Conservation (phyloP, 495 filamentous ascomycete genomes). For the Tuber brumale region DNA sequence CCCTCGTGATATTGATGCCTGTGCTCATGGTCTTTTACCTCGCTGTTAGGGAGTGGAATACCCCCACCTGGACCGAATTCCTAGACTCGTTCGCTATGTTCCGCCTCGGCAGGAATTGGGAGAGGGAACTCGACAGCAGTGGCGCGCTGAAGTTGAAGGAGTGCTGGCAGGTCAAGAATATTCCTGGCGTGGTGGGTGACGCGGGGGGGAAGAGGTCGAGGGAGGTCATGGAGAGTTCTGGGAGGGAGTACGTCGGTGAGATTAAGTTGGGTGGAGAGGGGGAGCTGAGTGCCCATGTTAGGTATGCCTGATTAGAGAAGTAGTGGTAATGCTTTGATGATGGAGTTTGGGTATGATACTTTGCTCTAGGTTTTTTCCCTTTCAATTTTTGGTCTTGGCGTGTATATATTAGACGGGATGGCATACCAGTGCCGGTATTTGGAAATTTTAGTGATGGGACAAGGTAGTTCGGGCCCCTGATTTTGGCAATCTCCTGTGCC, state of each 20-base stretch:
- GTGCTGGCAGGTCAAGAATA: constrained; percentile 28
- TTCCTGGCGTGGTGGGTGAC: constrained; percentile 29
- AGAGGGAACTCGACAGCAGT: constrained; percentile 24
- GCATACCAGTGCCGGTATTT: not conserved
- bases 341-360: not conserved
- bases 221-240: constrained; percentile 10
- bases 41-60: constrained; percentile 22
- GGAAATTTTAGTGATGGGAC: not conserved
- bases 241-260: constrained; percentile 18
- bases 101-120: constrained; percentile 23
- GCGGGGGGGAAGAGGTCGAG: constrained; percentile 6
- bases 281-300: constrained; percentile 9
- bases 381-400: constrained; percentile 4
- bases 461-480: not conserved
- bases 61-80: constrained; percentile 35
- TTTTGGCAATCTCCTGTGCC: not conserved
- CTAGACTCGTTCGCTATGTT: constrained; percentile 34
- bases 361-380: not conserved
- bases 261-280: constrained; percentile 18
- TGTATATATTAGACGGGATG: not conserved
- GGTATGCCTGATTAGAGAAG: constrained; percentile 11
- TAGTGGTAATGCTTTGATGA: not conserved
- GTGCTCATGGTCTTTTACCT: constrained; percentile 25
- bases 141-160: constrained; percentile 19
- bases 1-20: constrained; percentile 22